A percentile compares a stretch with the other conserved stretches of the same genome.
Evolutionary conservation across 306 rosid species (phyloP).

Genomic region (Comarum palustre): DNA sequence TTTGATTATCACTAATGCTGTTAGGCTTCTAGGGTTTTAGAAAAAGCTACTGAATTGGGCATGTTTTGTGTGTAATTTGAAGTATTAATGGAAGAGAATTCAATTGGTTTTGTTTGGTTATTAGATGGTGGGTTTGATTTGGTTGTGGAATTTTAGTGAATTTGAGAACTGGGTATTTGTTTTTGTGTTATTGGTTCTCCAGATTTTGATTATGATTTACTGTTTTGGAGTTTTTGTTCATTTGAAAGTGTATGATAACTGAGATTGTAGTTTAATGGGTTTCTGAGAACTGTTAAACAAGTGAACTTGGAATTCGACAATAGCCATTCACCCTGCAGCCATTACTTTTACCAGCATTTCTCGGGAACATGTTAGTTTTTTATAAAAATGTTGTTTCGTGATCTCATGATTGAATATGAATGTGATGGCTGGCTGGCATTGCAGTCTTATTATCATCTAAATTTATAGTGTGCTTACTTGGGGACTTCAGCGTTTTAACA

Average conservation of each 20-base stretch:
- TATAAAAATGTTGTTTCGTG: conserved; percentile 17
- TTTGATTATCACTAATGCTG: conserved; percentile 23
- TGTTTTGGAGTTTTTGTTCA: conserved; percentile 15
- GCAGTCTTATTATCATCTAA: background rate
- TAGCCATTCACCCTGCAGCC: conserved; percentile 14
- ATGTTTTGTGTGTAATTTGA: conserved; percentile 20
- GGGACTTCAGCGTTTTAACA: conserved; percentile 20
- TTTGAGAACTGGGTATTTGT: conserved; percentile 21
- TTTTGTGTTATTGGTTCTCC: conserved; percentile 1
- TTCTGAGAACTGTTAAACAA: conserved; percentile 20
- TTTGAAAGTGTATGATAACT: conserved; percentile 20
- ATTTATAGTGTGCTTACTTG: conserved; percentile 19
- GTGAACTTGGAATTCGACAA: conserved; percentile 10
- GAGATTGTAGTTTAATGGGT: conserved; percentile 23
- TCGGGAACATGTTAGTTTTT: conserved; percentile 1
- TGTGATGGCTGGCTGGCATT: conserved; percentile 1
- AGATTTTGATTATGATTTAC: conserved; percentile 3
- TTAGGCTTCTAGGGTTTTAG: conserved; percentile 25
- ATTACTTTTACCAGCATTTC: conserved; percentile 6
- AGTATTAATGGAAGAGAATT: conserved; percentile 7
- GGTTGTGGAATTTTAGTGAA: background rate
- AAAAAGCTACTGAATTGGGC: conserved; percentile 27
- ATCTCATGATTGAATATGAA: conserved; percentile 23
- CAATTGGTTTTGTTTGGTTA: background rate
- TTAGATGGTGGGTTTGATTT: conserved; percentile 1